Percentiles rank a stretch among this genome's conserved stretches.
Conservation (phyloP, 371 early-diverging fungal species). For the Synchytrium microbalum region DNA sequence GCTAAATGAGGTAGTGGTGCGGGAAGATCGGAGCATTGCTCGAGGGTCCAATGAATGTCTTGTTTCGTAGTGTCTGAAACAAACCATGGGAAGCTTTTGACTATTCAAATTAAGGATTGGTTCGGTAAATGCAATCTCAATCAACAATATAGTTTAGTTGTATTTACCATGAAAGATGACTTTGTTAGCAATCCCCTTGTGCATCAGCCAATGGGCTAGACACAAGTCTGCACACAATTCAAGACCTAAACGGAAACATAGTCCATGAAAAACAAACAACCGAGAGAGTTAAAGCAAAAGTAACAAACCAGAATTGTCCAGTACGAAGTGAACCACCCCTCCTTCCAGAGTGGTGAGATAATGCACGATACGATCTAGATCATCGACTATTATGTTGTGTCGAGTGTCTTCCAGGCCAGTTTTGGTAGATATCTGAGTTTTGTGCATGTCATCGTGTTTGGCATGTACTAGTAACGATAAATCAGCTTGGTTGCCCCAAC, state of each 20-base stretch:
- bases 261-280: slow-evolving; percentile 1
- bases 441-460: slow-evolving; percentile 55
- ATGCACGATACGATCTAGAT: slow-evolving; percentile 13
- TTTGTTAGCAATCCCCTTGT: slow-evolving; percentile 51
- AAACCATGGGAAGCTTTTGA: slow-evolving; percentile 4
- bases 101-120: not conserved
- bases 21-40: not conserved
- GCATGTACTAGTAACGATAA: slow-evolving; percentile 70
- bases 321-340: slow-evolving; percentile 12
- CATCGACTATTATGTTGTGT: slow-evolving; percentile 10
- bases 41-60: slow-evolving; percentile 13
- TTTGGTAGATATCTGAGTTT: slow-evolving; percentile 47
- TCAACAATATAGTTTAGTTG: slow-evolving; percentile 86
- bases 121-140: slow-evolving; percentile 11
- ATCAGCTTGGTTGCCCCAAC: slow-evolving; percentile 85
- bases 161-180: slow-evolving; percentile 77
- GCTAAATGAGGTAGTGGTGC: not conserved
- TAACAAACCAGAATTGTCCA: slow-evolving; percentile 19
- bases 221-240: slow-evolving; percentile 85
- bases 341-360: slow-evolving; percentile 8
- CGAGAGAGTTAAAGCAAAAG: not conserved
- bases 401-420: not conserved
- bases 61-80: slow-evolving; percentile 16
- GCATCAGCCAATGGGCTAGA: slow-evolving; percentile 77
- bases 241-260: slow-evolving; percentile 53